These are phyloP conservation scores for Westerdykella sp. DNA, from an alignment of 2,329 filamentous ascomycete species.

Conservation along the genomic window DNA sequence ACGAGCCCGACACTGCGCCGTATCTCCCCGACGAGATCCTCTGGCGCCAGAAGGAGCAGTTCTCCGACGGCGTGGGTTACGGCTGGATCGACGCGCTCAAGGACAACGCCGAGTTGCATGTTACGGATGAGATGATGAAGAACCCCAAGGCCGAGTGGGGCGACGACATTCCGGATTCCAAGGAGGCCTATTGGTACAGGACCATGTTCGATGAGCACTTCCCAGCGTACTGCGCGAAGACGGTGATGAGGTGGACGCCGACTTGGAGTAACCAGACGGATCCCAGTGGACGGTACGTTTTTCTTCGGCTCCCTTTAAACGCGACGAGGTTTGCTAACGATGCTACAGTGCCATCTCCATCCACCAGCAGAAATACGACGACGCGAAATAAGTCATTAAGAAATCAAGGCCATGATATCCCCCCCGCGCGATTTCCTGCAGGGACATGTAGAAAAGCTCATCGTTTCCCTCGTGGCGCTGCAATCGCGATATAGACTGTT, in stretches of 20 bases:
- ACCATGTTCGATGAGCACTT: conserved; percentile 99
- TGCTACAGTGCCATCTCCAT: conserved; percentile 26
- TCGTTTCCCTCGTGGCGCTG: neutral
- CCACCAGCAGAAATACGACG: conserved; percentile 31
- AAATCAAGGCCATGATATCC: too few relatives aligned
- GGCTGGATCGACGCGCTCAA: conserved; percentile 98
- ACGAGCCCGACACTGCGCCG: conserved; percentile 70
- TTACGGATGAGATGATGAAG: conserved; percentile 98
- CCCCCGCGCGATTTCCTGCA: too few relatives aligned
- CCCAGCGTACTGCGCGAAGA: conserved; percentile 81
- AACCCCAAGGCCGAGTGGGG: conserved; percentile 98
- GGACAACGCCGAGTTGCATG: conserved; percentile 81
- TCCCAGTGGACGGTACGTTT: conserved; percentile 74
- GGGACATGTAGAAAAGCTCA: too few relatives aligned
- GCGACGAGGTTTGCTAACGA: conserved; percentile 7
- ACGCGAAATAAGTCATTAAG: conserved; percentile 10
- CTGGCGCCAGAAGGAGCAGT: conserved; percentile 99
- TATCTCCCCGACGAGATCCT: conserved; percentile 97
- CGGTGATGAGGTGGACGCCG: conserved; percentile 93
- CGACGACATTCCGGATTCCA: conserved; percentile 83
- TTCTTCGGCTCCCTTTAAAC: neutral
- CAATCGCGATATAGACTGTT: neutral
- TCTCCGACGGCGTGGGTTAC: conserved; percentile 96
- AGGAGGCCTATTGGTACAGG: conserved; percentile 98
- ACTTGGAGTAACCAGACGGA: conserved; percentile 97